Conservation (phyloP, 345 rosid genomes). For the Kernera saxatilis region DNA sequence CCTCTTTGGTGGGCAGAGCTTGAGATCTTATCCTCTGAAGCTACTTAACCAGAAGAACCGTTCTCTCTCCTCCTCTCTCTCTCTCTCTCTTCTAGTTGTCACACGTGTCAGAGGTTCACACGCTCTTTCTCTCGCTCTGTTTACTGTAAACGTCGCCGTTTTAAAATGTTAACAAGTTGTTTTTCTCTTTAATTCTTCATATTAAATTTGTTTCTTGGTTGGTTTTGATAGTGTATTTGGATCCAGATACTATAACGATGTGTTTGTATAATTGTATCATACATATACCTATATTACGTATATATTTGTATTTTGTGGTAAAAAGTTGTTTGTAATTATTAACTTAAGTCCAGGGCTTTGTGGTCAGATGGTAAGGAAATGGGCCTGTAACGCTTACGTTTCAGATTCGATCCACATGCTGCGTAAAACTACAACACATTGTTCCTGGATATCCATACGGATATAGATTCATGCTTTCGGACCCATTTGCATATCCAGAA, state of each 20-base stretch:
- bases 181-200: neutral
- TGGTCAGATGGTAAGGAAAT: too few relatives aligned
- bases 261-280: constrained; percentile 28
- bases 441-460: too few relatives aligned
- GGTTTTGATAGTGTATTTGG: constrained; percentile 29
- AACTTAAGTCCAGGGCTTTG: too few relatives aligned
- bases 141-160: neutral
- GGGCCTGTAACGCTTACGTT: too few relatives aligned
- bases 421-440: too few relatives aligned
- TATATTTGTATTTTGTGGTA: constrained; percentile 14
- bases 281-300: constrained; percentile 11
- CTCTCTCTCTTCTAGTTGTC: neutral
- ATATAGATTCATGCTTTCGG: too few relatives aligned
- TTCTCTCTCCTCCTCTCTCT: constrained; percentile 23
- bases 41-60: constrained; percentile 37
- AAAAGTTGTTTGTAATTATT: constrained; percentile 8
- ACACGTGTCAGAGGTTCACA: constrained; percentile 12
- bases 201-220: constrained; percentile 20
- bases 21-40: constrained; percentile 85
- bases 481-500: too few relatives aligned
- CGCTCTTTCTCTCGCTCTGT: neutral
- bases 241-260: constrained; percentile 21
- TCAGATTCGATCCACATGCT: too few relatives aligned
- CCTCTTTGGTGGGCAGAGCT: constrained; percentile 99
- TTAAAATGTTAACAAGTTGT: neutral